Conservation (phyloP, 805 yeast genomes). For the Sugiyamaella lignohabitans region DNA sequence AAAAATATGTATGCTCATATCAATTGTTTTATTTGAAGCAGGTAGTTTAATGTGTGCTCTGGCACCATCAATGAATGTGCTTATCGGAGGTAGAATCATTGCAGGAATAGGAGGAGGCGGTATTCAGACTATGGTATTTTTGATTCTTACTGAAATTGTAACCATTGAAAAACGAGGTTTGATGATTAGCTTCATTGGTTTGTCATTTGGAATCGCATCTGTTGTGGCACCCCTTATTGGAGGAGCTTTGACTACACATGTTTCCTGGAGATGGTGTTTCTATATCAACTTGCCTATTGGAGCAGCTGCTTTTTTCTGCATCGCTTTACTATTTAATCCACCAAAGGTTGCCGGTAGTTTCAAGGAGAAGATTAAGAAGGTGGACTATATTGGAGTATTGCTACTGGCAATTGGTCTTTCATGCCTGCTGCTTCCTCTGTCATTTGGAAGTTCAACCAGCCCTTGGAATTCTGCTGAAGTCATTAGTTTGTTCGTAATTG, state of each 20-base stretch:
- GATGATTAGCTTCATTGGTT: slow-evolving; percentile 21
- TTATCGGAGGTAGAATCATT: slow-evolving; percentile 60
- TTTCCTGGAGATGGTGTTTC: slow-evolving; percentile 50
- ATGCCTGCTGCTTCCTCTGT: slow-evolving; percentile 42
- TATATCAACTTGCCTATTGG: slow-evolving; percentile 40
- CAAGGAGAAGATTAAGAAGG: slow-evolving; percentile 37
- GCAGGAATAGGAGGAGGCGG: slow-evolving; percentile 70
- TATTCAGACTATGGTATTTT: slow-evolving; percentile 46
- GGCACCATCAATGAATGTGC: slow-evolving; percentile 41
- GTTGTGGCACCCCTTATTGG: slow-evolving; percentile 50
- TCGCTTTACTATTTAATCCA: slow-evolving; percentile 18
- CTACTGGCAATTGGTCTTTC: slow-evolving; percentile 42
- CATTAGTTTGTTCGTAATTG: slow-evolving; percentile 38
- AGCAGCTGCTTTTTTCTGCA: slow-evolving; percentile 28
- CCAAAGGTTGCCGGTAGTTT: slow-evolving; percentile 36
- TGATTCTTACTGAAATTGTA: slow-evolving; percentile 44
- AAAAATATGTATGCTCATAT: slow-evolving; percentile 32
- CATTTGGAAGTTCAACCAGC: slow-evolving; percentile 47
- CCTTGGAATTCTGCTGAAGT: slow-evolving; percentile 51
- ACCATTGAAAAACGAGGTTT: slow-evolving; percentile 22
- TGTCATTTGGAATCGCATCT: slow-evolving; percentile 26
- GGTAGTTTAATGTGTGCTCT: slow-evolving; percentile 43
- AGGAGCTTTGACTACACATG: slow-evolving; percentile 41
- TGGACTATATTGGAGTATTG: slow-evolving; percentile 50
- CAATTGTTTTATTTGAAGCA: slow-evolving; percentile 35